Percentiles rank a stretch among this genome's conserved stretches.
Conservation (phyloP, 345 rosid genomes). For the Bruguiera sexangula region DNA sequence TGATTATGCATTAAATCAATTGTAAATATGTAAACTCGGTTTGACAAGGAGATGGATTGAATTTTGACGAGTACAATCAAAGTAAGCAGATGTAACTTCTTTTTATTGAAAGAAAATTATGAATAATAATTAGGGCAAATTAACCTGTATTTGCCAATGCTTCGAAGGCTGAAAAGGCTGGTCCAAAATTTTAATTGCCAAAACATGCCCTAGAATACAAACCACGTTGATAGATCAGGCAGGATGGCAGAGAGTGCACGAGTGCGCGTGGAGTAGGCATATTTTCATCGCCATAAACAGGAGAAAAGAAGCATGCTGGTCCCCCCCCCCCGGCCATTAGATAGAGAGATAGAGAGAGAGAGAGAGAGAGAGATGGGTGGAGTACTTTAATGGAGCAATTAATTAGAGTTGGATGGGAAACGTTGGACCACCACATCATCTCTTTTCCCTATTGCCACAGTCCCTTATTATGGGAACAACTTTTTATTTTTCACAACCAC, state of each 20-base stretch:
- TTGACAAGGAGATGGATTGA: no score
- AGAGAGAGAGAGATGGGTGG: conserved; percentile 40
- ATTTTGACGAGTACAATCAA: no score
- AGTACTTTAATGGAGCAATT: conserved; percentile 42
- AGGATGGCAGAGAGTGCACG: not conserved
- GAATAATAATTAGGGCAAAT: no score
- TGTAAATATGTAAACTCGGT: no score
- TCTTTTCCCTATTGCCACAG: conserved; percentile 30
- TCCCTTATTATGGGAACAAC: conserved; percentile 51
- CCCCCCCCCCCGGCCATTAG: conserved; percentile 27
- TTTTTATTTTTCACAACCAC: not conserved
- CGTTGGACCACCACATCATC: conserved; percentile 80
- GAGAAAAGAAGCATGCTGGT: conserved; percentile 29
- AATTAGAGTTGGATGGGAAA: conserved; percentile 46
- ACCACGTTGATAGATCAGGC: not conserved
- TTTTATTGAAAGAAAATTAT: no score
- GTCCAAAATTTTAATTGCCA: no score
- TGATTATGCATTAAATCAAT: no score
- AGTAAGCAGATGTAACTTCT: no score
- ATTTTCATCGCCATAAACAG: not conserved
- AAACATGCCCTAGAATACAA: not conserved
- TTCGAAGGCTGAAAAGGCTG: no score
- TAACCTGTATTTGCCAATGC: no score
- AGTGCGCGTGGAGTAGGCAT: conserved; percentile 45
- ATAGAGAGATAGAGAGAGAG: conserved; percentile 15